These are phyloP conservation scores for Ramularia endophylla DNA, from an alignment of 2,329 filamentous ascomycete genomes.

Conservation along the genomic window DNA sequence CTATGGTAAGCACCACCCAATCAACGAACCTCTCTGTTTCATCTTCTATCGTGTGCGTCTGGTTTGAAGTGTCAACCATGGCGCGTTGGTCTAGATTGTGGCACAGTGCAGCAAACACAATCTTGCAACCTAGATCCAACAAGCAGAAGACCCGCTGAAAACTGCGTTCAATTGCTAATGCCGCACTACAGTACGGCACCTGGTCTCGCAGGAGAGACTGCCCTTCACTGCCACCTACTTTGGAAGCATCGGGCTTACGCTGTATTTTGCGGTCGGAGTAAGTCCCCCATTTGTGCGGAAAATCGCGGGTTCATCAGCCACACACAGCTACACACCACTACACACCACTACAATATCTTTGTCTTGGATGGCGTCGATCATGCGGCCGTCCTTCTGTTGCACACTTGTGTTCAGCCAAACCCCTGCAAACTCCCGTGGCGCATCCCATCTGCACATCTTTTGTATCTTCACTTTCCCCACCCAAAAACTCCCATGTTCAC, in stretches of 20 bases:
- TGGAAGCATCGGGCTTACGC: conserved; percentile 80
- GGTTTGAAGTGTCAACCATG: conserved; percentile 14
- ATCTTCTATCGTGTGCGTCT: conserved; percentile 9
- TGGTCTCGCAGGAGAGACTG: conserved; percentile 75
- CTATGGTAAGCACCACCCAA: conserved; percentile 50
- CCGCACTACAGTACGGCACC: conserved; percentile 56
- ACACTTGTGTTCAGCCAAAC: conserved; percentile 13
- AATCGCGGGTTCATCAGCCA: conserved; percentile 11
- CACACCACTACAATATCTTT: conserved; percentile 19
- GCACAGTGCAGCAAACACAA: conserved; percentile 2
- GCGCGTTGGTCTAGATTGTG: conserved; percentile 8
- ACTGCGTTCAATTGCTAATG: conserved; percentile 14
- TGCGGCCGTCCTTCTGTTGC: conserved; percentile 11
- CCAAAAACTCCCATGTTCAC: no score
- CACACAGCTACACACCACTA: conserved; percentile 11
- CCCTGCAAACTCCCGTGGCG: conserved; percentile 9
- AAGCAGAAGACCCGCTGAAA: conserved; percentile 4
- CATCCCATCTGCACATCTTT: conserved; percentile 12
- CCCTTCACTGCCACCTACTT: conserved; percentile 96
- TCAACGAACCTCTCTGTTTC: conserved; percentile 1
- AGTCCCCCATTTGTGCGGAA: conserved; percentile 40
- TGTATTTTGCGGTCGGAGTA: conserved; percentile 90
- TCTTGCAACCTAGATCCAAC: conserved; percentile 19
- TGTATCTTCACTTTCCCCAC: conserved; percentile 11
- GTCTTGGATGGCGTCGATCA: conserved; percentile 20